Evolutionary conservation across 306 rosid species (phyloP).

Genomic region (Luffa aegyptiaca): DNA sequence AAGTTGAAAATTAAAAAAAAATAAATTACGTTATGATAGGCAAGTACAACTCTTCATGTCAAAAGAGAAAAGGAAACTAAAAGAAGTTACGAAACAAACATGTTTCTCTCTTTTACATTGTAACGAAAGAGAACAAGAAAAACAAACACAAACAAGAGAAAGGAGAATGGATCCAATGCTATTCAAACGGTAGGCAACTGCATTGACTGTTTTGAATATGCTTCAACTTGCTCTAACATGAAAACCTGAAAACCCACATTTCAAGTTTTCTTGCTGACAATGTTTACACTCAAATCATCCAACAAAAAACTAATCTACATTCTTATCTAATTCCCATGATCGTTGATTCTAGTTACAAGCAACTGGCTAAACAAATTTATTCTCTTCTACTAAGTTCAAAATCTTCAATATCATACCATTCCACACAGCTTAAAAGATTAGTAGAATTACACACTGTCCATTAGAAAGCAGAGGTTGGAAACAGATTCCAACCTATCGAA

Average conservation of each 20-base stretch:
- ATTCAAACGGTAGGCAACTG: neutral
- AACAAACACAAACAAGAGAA: neutral
- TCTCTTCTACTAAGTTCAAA: neutral
- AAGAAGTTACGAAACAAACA: neutral
- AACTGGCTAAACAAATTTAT: neutral
- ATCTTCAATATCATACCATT: neutral
- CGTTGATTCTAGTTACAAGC: neutral
- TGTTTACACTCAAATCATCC: neutral
- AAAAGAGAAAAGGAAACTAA: too few species aligned
- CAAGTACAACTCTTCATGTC: too few species aligned
- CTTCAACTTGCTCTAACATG: too few species aligned
- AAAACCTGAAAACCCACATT: neutral
- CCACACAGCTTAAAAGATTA: slow-evolving; percentile 1
- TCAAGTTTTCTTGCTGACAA: neutral
- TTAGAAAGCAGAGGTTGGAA: neutral
- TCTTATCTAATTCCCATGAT: neutral
- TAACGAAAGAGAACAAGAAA: neutral
- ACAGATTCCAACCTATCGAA: neutral
- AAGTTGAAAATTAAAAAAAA: neutral
- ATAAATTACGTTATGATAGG: too few species aligned
- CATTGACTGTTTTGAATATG: neutral
- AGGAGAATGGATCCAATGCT: neutral
- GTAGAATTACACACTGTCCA: neutral
- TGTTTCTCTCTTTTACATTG: neutral
- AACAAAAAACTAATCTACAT: neutral